Evolutionary conservation across 305 asterid genomes (phyloP).

Genomic region (Solanum hybrid): DNA sequence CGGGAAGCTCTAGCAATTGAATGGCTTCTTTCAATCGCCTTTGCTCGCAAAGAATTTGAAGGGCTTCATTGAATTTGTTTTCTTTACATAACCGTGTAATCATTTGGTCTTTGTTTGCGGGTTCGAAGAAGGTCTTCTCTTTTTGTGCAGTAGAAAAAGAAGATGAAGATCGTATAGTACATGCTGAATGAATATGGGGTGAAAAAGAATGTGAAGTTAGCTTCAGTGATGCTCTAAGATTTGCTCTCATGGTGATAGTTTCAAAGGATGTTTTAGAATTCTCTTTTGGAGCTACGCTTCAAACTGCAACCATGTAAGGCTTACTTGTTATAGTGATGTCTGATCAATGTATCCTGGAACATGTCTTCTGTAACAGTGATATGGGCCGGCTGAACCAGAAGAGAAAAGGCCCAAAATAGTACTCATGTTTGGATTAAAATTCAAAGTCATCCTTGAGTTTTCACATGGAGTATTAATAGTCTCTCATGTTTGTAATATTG

Average conservation of each 20-base stretch:
- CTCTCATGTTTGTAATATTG: too few species aligned
- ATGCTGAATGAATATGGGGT: not conserved
- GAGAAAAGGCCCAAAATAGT: too few species aligned
- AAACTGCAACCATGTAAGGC: not conserved
- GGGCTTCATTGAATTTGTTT: slow-evolving; percentile 14
- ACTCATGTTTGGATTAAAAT: too few species aligned
- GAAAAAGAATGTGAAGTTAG: not conserved
- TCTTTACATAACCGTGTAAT: slow-evolving; percentile 7
- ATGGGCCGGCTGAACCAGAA: not conserved
- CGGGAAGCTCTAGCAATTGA: slow-evolving; percentile 24
- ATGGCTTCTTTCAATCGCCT: slow-evolving; percentile 43
- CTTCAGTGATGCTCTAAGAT: not conserved
- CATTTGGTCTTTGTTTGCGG: slow-evolving; percentile 8
- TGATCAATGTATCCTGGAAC: too few species aligned
- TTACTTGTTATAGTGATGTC: not conserved
- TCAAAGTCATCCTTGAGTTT: too few species aligned
- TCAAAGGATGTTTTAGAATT: not conserved
- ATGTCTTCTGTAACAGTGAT: not conserved
- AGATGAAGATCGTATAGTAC: not conserved
- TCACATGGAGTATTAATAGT: too few species aligned
- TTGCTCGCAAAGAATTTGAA: slow-evolving; percentile 34
- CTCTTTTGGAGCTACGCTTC: not conserved
- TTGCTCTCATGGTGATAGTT: not conserved
- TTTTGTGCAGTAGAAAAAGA: not conserved
- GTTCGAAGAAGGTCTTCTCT: not conserved